Evolutionary conservation across 805 yeast species (phyloP), one percentile per base, ranked within the genome.

Genomic region (Yarrowia keelungensis): DNA sequence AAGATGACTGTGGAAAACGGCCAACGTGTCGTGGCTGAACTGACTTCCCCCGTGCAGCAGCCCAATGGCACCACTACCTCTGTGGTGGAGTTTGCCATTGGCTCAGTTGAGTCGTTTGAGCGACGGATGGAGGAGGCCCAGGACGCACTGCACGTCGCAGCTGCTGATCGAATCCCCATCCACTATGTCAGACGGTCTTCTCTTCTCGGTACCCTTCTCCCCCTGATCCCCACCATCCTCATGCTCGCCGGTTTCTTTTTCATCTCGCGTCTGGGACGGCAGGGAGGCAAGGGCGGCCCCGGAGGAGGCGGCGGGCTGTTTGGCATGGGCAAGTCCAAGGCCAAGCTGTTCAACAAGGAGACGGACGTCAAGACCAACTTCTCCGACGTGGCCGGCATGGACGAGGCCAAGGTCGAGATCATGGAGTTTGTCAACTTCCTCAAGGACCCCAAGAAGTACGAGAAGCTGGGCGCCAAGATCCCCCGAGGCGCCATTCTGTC

Each of bases 401-500:
- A 89, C 71, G 99, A 95, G 80, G 97, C 99, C 11, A 95, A 95
- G 79, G 94, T 89, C 73, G 99, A 95, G 80, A 93, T 95, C 71
- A 91, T 92, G 97, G 99, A 95, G 79, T 95, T 95, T 83, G 99
- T 95, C 67, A 87, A 89, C 73, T 95, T 96, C 77, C 85, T 95
- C 79, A 90, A 94, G 77, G 86, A 92, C 72, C 99, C 99, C 10
- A 83, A 84, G 69, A 91, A 92, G 77, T 95, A 93, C 79, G 98
- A 93, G 78, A 86, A 87, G 70, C 82, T 95, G 69, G 99, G 99
- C 47, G 99, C 98, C 47, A 91, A 92, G 78, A 95, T 95, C 73
- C 99, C 99, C 59, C 87, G 98, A 77, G 99, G 99, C 74, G 99
- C 99, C 10, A 91, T 95, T 70, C 81, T 95, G 69, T 90, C 97